These are phyloP conservation scores for Plectranthus barbatus DNA, from an alignment of 257 asterid species.

Conservation along the genomic window DNA sequence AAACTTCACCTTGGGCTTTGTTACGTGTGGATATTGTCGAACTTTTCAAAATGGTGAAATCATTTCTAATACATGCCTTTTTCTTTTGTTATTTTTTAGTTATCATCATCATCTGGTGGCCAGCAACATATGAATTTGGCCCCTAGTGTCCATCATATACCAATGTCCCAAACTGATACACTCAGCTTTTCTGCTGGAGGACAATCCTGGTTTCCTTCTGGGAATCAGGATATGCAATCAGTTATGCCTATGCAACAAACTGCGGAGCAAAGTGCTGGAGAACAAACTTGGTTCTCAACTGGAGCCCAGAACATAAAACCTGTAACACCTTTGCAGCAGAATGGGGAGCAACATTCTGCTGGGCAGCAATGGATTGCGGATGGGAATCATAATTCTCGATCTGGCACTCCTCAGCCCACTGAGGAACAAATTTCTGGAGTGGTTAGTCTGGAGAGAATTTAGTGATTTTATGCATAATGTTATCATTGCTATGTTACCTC, in stretches of 20 bases:
- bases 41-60: slow-evolving; percentile 1
- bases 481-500: slow-evolving; percentile 1
- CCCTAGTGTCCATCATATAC: slow-evolving; percentile 37
- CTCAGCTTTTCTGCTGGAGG: slow-evolving; percentile 41
- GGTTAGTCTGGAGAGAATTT: slow-evolving; percentile 31
- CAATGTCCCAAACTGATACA: slow-evolving; percentile 37
- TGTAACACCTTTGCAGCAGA: slow-evolving; percentile 43
- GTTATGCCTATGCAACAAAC: slow-evolving; percentile 37
- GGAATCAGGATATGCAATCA: slow-evolving; percentile 47
- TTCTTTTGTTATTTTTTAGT: slow-evolving; percentile 9
- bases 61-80: background rate
- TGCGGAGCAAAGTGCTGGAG: slow-evolving; percentile 31
- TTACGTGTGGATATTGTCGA: background rate
- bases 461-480: background rate
- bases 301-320: slow-evolving; percentile 38
- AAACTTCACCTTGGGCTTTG: background rate
- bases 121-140: slow-evolving; percentile 47
- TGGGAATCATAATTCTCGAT: slow-evolving; percentile 33
- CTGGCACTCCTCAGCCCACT: slow-evolving; percentile 35
- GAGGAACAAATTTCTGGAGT: slow-evolving; percentile 33
- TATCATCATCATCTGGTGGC: slow-evolving; percentile 40
- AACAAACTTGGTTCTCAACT: slow-evolving; percentile 32
- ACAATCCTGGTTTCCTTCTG: slow-evolving; percentile 59
- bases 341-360: slow-evolving; percentile 28
- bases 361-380: slow-evolving; percentile 24